These are phyloP conservation scores for Vanrija sp. DNA, from an alignment of 1,284 basidiomycete species.

Conservation along the genomic window DNA sequence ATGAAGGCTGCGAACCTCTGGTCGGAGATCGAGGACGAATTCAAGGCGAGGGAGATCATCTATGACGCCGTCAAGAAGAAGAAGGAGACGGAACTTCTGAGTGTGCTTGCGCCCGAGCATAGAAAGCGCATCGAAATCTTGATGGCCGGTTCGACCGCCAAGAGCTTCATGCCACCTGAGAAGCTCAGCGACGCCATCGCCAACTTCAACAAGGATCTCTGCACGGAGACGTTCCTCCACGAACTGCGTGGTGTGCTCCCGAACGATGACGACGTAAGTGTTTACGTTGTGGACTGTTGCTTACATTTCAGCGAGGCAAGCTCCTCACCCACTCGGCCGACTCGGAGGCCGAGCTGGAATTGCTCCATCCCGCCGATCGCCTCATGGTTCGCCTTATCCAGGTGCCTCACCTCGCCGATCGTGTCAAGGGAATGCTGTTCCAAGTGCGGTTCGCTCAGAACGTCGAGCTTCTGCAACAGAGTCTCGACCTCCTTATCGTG, in stretches of 20 bases:
- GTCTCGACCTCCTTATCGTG: slow-evolving; percentile 71
- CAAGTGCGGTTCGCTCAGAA: slow-evolving; percentile 79
- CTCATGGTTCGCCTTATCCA: slow-evolving; percentile 97
- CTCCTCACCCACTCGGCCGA: slow-evolving; percentile 71
- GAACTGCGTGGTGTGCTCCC: slow-evolving; percentile 82
- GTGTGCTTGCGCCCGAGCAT: slow-evolving; percentile 83
- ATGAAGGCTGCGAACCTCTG: slow-evolving; percentile 81
- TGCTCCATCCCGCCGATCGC: slow-evolving; percentile 88
- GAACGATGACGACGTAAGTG: slow-evolving; percentile 74
- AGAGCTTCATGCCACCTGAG: slow-evolving; percentile 68
- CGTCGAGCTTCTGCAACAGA: slow-evolving; percentile 61
- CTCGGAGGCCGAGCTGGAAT: slow-evolving; percentile 78
- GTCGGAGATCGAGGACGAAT: slow-evolving; percentile 96
- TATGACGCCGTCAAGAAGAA: slow-evolving; percentile 58
- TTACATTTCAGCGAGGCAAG: slow-evolving; percentile 66
- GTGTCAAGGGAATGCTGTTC: slow-evolving; percentile 93
- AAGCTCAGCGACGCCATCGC: slow-evolving; percentile 77
- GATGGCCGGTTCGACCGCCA: slow-evolving; percentile 67
- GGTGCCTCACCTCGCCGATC: slow-evolving; percentile 83
- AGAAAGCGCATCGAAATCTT: slow-evolving; percentile 90
- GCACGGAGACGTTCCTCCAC: slow-evolving; percentile 78
- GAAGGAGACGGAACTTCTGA: slow-evolving; percentile 75
- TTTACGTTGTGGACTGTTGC: slow-evolving; percentile 9
- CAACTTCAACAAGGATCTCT: slow-evolving; percentile 77
- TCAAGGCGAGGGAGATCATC: slow-evolving; percentile 93